Evolutionary conservation across 2,329 filamentous ascomycete species (phyloP).

Genomic region (Fusarium continuum): DNA sequence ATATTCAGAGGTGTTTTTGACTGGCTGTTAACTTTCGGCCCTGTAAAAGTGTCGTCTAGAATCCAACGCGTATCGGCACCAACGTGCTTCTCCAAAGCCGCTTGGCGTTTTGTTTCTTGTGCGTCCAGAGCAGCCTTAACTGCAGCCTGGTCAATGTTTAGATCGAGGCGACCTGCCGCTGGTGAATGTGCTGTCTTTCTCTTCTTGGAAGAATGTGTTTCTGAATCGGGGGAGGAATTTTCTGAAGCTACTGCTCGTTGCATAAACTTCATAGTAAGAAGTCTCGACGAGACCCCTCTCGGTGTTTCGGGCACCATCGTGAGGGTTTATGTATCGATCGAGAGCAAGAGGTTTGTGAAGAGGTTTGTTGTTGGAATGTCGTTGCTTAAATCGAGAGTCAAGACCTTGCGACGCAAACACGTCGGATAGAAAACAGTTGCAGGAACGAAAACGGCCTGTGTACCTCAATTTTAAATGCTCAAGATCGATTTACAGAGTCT

Average conservation of each 20-base stretch:
- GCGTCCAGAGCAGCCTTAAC: constrained; percentile 71
- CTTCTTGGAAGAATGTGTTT: constrained; percentile 68
- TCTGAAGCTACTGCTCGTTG: constrained; percentile 79
- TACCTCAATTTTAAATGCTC: not conserved
- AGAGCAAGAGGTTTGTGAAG: not conserved
- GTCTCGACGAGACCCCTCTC: constrained; percentile 82
- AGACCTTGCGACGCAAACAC: constrained; percentile 2
- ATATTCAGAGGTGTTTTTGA: constrained; percentile 60
- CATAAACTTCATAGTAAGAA: constrained; percentile 98
- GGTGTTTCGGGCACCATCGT: constrained; percentile 62
- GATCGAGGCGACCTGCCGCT: constrained; percentile 50
- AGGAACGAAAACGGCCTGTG: not conserved
- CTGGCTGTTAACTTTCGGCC: constrained; percentile 40
- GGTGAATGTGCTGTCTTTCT: constrained; percentile 59
- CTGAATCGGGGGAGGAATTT: constrained; percentile 57
- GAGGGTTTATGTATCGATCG: not conserved
- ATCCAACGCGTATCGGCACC: constrained; percentile 81
- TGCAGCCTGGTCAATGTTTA: constrained; percentile 64
- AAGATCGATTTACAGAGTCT: not conserved
- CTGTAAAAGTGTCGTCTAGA: constrained; percentile 59
- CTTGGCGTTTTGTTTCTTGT: constrained; percentile 72
- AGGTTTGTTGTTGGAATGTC: constrained; percentile 1
- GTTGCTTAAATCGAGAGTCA: not conserved
- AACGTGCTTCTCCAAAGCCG: constrained; percentile 68
- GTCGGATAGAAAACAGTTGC: not conserved